Conservation (phyloP, 2,329 filamentous ascomycete genomes). For the Colletotrichum sp. region DNA sequence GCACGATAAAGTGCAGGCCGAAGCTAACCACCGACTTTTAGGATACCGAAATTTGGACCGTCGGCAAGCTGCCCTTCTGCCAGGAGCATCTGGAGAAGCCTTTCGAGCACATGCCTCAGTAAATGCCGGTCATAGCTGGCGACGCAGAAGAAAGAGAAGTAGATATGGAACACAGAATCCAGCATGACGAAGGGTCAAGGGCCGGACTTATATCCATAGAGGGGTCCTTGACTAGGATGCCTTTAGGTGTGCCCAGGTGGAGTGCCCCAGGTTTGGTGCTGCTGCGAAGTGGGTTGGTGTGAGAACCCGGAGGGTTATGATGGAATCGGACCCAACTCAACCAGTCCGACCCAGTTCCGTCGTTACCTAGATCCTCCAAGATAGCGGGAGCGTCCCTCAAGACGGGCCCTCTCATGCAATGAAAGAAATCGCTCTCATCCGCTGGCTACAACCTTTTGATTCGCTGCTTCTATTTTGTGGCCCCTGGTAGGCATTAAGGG, state of each 20-base stretch:
- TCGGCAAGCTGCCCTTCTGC: conserved; percentile 73
- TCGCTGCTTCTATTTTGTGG: neutral
- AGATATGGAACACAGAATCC: neutral
- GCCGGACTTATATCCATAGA: neutral
- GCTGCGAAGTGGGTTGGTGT: conserved; percentile 1
- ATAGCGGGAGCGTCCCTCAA: neutral
- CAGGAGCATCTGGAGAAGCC: conserved; percentile 68
- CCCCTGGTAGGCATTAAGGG: neutral
- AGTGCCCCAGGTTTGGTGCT: neutral
- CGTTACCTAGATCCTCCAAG: neutral
- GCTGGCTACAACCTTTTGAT: neutral
- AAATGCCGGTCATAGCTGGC: conserved; percentile 24
- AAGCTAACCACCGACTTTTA: conserved; percentile 25
- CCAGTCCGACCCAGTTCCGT: neutral
- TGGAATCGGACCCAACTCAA: neutral
- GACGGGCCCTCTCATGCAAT: neutral
- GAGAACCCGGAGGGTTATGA: conserved; percentile 21
- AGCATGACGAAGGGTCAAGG: neutral
- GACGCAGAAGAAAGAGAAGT: neutral
- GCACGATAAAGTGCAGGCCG: neutral
- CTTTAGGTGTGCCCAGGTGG: neutral
- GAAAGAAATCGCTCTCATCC: neutral
- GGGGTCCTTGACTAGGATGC: neutral
- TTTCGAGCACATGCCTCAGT: conserved; percentile 69
- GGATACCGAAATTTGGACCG: conserved; percentile 75